A percentile compares a stretch with the other conserved stretches of the same genome.
Evolutionary conservation across 805 yeast genomes (phyloP).

Genomic region (Saccharomycopsis olivae): DNA sequence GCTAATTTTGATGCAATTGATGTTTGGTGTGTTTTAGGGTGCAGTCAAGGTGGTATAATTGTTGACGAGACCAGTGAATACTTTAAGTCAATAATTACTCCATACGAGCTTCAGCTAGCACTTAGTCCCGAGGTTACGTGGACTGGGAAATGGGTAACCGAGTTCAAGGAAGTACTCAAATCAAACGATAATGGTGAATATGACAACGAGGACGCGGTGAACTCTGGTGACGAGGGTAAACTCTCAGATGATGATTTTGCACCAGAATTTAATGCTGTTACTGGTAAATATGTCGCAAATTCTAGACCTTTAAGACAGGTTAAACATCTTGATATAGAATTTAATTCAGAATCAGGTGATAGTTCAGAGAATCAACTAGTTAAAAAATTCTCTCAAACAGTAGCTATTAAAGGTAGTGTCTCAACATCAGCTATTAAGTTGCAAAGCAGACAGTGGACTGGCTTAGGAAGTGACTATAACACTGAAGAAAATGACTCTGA

Average conservation of each 20-base stretch:
- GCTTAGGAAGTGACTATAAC: constrained; percentile 77
- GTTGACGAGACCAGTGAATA: constrained; percentile 71
- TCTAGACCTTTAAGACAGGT: constrained; percentile 67
- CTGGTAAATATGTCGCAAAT: constrained; percentile 60
- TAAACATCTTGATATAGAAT: constrained; percentile 53
- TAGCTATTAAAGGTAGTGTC: constrained; percentile 64
- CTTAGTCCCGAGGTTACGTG: constrained; percentile 66
- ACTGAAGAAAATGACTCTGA: constrained; percentile 35
- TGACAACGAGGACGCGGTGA: constrained; percentile 21
- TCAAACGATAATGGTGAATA: constrained; percentile 26
- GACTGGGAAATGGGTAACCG: constrained; percentile 92
- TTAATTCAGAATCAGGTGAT: constrained; percentile 21
- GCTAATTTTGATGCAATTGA: constrained; percentile 95
- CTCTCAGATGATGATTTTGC: constrained; percentile 38
- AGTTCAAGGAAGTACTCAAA: constrained; percentile 47
- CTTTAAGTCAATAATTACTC: constrained; percentile 87
- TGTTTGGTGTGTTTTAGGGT: constrained; percentile 89
- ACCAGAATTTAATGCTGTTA: constrained; percentile 83
- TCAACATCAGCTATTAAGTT: constrained; percentile 80
- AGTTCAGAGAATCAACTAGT: constrained; percentile 33
- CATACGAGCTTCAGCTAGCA: constrained; percentile 81
- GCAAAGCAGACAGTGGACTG: constrained; percentile 74
- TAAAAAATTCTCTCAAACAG: constrained; percentile 43
- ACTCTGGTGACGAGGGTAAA: constrained; percentile 21
- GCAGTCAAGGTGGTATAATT: constrained; percentile 88